These are phyloP conservation scores for Rubus idaeus DNA, from an alignment of 306 rosid genomes.

Conservation along the genomic window DNA sequence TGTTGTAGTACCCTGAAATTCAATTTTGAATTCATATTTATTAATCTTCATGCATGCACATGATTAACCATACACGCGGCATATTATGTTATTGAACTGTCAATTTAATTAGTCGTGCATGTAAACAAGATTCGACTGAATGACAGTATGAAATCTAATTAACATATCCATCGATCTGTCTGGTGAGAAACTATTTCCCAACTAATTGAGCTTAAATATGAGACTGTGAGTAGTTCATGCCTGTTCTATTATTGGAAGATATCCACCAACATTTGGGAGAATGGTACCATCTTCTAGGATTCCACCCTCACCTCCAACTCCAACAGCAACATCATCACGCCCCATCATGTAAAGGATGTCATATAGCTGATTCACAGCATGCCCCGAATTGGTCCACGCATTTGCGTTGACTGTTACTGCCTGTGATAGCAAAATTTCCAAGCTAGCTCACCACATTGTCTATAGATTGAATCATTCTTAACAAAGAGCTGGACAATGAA, in stretches of 20 bases:
- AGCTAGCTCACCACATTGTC: neutral
- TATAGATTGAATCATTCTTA: too few relatives aligned
- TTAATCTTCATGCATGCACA: neutral
- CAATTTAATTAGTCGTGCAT: neutral
- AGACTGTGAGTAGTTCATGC: conserved; percentile 28
- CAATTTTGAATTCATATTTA: neutral
- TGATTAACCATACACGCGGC: neutral
- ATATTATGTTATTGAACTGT: neutral
- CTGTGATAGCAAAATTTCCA: conserved; percentile 35
- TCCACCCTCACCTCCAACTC: conserved; percentile 95
- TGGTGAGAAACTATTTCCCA: neutral
- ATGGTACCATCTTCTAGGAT: conserved; percentile 69
- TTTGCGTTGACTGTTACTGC: conserved; percentile 71
- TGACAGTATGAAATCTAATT: neutral
- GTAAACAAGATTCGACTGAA: neutral
- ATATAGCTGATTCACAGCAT: conserved; percentile 86
- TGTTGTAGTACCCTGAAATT: conserved; percentile 68
- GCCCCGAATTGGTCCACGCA: conserved; percentile 87
- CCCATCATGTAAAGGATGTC: conserved; percentile 92
- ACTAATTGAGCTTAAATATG: neutral
- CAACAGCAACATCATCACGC: conserved; percentile 79
- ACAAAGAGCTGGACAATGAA: neutral
- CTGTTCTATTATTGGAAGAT: conserved; percentile 89
- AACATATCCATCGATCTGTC: neutral
- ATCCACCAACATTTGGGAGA: conserved; percentile 86